A percentile compares a stretch with the other conserved stretches of the same genome.
phyloP scores from a whole-genome alignment of 495 filamentous ascomycete species.

The Penicillium silybi region DNA sequence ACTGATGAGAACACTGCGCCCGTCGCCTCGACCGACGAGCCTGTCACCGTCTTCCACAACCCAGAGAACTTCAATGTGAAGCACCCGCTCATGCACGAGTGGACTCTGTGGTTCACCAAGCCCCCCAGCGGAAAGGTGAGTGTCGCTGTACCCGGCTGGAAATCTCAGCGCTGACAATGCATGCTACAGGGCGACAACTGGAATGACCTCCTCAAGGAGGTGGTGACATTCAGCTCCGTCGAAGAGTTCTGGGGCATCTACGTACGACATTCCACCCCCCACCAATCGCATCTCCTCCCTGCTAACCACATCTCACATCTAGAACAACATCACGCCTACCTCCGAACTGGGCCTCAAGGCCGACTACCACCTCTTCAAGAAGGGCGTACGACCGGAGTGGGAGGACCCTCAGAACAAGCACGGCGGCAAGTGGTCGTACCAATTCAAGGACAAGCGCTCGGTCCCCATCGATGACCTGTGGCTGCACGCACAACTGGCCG shows the following conservation, averaged over 20 bases:
- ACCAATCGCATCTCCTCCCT: not conserved
- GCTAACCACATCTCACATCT: conserved; percentile 5
- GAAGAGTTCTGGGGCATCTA: conserved; percentile 99
- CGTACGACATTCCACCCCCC: conserved; percentile 52
- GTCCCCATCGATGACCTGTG: conserved; percentile 93
- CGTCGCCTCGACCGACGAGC: conserved; percentile 28
- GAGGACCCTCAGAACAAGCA: conserved; percentile 98
- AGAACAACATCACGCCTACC: conserved; percentile 98
- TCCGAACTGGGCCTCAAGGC: conserved; percentile 95
- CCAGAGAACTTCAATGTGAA: conserved; percentile 98
- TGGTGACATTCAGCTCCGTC: conserved; percentile 96
- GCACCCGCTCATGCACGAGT: conserved; percentile 91
- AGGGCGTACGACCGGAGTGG: conserved; percentile 95
- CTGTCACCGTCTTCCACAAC: conserved; percentile 91
- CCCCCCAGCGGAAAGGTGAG: conserved; percentile 91
- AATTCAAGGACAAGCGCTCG: conserved; percentile 89
- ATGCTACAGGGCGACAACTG: conserved; percentile 81
- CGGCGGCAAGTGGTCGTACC: conserved; percentile 96
- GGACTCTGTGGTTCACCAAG: conserved; percentile 99
- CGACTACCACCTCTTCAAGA: conserved; percentile 99
- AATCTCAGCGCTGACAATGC: not conserved
- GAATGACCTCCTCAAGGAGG: conserved; percentile 96
- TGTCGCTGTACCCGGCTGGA: not conserved
- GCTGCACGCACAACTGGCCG: conserved; percentile 93
- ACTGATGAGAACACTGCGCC: conserved; percentile 43